Conservation (phyloP, 306 rosid species). For the Comarum palustre region DNA sequence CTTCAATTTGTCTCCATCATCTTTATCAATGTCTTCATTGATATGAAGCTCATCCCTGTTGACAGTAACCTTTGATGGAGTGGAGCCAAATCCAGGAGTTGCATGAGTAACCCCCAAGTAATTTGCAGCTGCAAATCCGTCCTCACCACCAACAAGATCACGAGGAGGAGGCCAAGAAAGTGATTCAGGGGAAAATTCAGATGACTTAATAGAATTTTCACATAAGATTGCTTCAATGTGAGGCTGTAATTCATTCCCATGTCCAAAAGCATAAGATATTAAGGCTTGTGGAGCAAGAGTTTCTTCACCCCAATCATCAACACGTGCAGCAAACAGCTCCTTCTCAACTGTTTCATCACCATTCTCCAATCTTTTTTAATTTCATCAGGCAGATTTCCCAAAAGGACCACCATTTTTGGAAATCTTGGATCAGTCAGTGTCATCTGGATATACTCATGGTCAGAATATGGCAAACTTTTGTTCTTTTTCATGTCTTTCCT, state of each 20-base stretch:
- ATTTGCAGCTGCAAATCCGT: slow-evolving; percentile 37
- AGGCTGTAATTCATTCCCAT: slow-evolving; percentile 56
- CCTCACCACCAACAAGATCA: slow-evolving; percentile 62
- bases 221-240: slow-evolving; percentile 76
- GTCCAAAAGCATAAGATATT: slow-evolving; percentile 59
- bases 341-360: slow-evolving; percentile 56
- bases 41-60: slow-evolving; percentile 81
- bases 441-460: slow-evolving; percentile 55
- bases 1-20: slow-evolving; percentile 60
- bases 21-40: slow-evolving; percentile 64
- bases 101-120: slow-evolving; percentile 89
- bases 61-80: slow-evolving; percentile 74
- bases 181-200: slow-evolving; percentile 65
- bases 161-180: slow-evolving; percentile 58
- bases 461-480: slow-evolving; percentile 32
- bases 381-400: slow-evolving; percentile 51
- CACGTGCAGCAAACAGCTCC: slow-evolving; percentile 68
- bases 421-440: slow-evolving; percentile 64
- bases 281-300: slow-evolving; percentile 61
- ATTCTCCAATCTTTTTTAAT: slow-evolving; percentile 54
- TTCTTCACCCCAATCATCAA: slow-evolving; percentile 67
- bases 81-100: slow-evolving; percentile 79
- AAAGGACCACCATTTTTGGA: slow-evolving; percentile 55
- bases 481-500: slow-evolving; percentile 43
- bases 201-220: slow-evolving; percentile 52